Conservation (phyloP, 768 basidiomycete species). For the Pisolithus microcarpus region DNA sequence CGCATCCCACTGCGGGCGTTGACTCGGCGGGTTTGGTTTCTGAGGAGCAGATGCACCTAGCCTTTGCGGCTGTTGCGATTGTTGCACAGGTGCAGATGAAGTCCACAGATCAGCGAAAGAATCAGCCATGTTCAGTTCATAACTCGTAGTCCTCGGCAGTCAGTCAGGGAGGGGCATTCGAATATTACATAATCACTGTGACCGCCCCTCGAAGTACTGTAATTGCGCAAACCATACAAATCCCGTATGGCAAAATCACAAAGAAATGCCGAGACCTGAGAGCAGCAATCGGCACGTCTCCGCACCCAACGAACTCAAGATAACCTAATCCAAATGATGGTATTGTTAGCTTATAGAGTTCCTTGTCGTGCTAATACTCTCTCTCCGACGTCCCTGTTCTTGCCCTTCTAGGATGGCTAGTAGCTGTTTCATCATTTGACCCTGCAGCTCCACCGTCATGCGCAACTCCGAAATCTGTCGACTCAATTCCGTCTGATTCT, state of each 20-base stretch:
- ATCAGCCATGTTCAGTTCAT: conserved; percentile 47
- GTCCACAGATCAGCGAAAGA: conserved; percentile 77
- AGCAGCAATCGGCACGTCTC: neutral
- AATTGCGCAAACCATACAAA: too few relatives aligned
- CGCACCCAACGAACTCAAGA: neutral
- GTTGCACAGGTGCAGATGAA: conserved; percentile 50
- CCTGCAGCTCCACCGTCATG: conserved; percentile 51
- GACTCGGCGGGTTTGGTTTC: conserved; percentile 16
- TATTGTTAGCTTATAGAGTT: conserved; percentile 10
- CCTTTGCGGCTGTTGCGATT: conserved; percentile 38
- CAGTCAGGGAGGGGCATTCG: neutral
- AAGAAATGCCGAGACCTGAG: too few relatives aligned
- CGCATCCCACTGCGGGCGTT: conserved; percentile 42
- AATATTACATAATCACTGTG: neutral
- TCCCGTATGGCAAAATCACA: too few relatives aligned
- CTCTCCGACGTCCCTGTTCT: conserved; percentile 13
- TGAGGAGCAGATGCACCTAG: conserved; percentile 29
- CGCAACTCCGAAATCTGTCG: conserved; percentile 56
- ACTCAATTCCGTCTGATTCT: conserved; percentile 61
- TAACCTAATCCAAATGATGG: neutral
- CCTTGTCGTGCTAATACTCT: conserved; percentile 2
- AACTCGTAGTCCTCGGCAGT: neutral
- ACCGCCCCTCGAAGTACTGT: too few relatives aligned
- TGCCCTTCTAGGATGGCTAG: conserved; percentile 12
- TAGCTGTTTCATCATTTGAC: conserved; percentile 36